These are phyloP conservation scores for Ophiognomonia clavigignenti-juglandacearum DNA, from an alignment of 2,329 filamentous ascomycete species.

Conservation along the genomic window DNA sequence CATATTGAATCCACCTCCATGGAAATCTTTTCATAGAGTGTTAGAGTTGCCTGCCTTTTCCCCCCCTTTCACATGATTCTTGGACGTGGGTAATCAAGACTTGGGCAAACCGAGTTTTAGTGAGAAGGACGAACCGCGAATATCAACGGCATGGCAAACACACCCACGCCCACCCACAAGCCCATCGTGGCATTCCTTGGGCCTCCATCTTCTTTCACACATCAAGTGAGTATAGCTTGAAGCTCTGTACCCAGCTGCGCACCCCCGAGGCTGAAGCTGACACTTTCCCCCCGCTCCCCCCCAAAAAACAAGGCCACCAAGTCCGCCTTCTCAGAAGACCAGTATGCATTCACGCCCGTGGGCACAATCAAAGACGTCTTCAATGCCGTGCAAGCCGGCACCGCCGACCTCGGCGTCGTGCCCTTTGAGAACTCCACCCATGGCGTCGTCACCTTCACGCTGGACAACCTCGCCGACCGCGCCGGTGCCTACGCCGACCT, in stretches of 20 bases:
- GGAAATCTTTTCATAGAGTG: no score
- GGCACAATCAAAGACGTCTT: slow-evolving; percentile 68
- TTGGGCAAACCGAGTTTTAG: no score
- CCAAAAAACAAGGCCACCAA: slow-evolving; percentile 28
- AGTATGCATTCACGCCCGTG: slow-evolving; percentile 45
- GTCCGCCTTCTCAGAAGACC: slow-evolving; percentile 39
- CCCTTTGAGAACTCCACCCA: slow-evolving; percentile 97
- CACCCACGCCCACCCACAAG: not conserved
- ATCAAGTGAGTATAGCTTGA: slow-evolving; percentile 20
- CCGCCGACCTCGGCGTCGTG: slow-evolving; percentile 70
- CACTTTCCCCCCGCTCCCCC: no score
- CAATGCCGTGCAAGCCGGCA: slow-evolving; percentile 63
- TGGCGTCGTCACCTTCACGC: slow-evolving; percentile 82
- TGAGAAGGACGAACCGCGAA: not conserved
- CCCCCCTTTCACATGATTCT: no score
- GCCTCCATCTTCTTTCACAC: slow-evolving; percentile 23
- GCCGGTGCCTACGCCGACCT: slow-evolving; percentile 60
- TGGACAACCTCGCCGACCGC: slow-evolving; percentile 82
- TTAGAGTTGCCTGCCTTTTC: no score
- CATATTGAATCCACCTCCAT: no score
- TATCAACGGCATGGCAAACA: not conserved
- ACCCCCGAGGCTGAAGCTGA: slow-evolving; percentile 1
- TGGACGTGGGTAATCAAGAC: no score
- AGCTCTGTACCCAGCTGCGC: not conserved
- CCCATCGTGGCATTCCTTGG: slow-evolving; percentile 24